Percentiles rank a stretch among this genome's conserved stretches.
These are phyloP conservation scores for Citrus medica DNA, from an alignment of 345 rosid genomes.

Conservation along the genomic window DNA sequence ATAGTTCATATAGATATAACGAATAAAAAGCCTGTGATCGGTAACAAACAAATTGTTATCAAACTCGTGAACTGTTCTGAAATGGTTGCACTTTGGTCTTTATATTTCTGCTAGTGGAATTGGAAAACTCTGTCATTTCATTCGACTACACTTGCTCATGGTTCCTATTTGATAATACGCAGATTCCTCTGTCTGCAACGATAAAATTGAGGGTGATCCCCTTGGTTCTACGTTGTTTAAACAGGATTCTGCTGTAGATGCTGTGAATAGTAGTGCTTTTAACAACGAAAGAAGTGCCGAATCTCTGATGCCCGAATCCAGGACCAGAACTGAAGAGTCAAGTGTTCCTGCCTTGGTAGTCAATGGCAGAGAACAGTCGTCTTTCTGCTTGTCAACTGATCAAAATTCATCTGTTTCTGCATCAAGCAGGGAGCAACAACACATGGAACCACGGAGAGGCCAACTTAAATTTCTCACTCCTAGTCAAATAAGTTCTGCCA, in stretches of 20 bases:
- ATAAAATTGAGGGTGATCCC: conserved; percentile 19
- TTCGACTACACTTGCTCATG: neutral
- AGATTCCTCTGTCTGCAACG: conserved; percentile 31
- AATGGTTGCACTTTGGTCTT: neutral
- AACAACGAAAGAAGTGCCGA: conserved; percentile 23
- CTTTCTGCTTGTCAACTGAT: conserved; percentile 23
- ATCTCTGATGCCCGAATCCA: neutral
- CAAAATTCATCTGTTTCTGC: conserved; percentile 31
- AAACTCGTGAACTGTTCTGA: neutral
- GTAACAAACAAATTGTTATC: neutral
- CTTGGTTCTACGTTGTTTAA: conserved; percentile 17
- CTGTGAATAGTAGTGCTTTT: conserved; percentile 14
- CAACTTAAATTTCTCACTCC: conserved; percentile 30
- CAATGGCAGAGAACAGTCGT: conserved; percentile 13
- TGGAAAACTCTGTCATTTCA: neutral
- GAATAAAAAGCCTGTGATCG: neutral
- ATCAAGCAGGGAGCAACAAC: conserved; percentile 25
- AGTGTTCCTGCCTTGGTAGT: conserved; percentile 22
- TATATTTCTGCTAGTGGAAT: neutral
- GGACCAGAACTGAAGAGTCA: conserved; percentile 9
- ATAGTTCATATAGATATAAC: no score
- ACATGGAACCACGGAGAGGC: neutral
- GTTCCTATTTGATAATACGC: conserved; percentile 17
- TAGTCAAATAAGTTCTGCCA: conserved; percentile 51
- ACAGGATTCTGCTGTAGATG: conserved; percentile 13